Evolutionary conservation across 495 filamentous ascomycete species (phyloP).

Genomic region (Podospora pseudoanserina): DNA sequence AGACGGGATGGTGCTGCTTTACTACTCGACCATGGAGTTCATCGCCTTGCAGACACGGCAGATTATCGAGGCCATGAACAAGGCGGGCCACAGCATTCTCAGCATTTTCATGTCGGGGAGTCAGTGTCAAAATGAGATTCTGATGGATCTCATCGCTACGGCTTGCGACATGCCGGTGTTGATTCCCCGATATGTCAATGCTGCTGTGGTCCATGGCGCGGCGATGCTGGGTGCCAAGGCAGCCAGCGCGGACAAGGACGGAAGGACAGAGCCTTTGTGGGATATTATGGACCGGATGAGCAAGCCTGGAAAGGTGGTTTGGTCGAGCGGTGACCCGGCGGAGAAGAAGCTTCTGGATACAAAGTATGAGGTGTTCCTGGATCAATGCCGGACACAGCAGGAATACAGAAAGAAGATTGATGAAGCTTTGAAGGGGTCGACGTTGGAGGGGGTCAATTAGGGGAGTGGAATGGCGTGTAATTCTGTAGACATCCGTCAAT

Average conservation of each 20-base stretch:
- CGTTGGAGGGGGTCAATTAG: constrained; percentile 13
- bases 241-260: constrained; percentile 69
- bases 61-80: constrained; percentile 91
- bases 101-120: constrained; percentile 98
- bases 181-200: constrained; percentile 87
- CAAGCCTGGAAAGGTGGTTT: constrained; percentile 81
- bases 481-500: neutral
- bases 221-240: constrained; percentile 97
- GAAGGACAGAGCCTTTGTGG: constrained; percentile 84
- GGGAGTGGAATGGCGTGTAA: neutral
- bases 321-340: constrained; percentile 61
- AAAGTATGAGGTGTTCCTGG: constrained; percentile 83
- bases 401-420: constrained; percentile 67
- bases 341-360: constrained; percentile 75
- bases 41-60: constrained; percentile 94
- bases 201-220: constrained; percentile 93
- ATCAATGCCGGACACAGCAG: constrained; percentile 72
- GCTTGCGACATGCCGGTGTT: constrained; percentile 87
- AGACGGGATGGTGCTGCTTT: constrained; percentile 82
- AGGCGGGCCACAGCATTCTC: constrained; percentile 72
- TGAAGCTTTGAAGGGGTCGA: constrained; percentile 51
- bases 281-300: constrained; percentile 96
- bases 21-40: constrained; percentile 94
- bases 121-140: constrained; percentile 90
- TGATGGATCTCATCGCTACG: constrained; percentile 86